Base-by-base conservation (phyloP, 1,139 yeast genomes). In the Barnettozyma hawaiiensis region DNA sequence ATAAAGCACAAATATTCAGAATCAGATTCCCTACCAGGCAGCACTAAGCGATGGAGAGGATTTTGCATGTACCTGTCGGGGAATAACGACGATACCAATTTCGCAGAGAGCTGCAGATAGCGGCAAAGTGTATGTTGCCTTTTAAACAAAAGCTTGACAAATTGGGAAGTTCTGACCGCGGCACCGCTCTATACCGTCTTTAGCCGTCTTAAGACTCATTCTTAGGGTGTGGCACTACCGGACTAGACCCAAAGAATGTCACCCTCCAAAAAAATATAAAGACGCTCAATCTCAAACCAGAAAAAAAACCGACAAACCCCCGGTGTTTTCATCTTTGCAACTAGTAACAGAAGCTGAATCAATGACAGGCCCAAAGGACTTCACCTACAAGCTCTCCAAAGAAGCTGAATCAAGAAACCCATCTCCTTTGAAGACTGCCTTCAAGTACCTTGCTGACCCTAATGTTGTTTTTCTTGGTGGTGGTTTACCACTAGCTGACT, bases 391-490 rank as follows among this genome's bases (percentile, higher is more conserved):
- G 51, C 73, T 86, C 49, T 86, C 96, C 18, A 76, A 67, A 7
- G 97, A 92, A 67, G 79, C 97, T 37, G 73, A 72, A 51, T 67
- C 82, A 20, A 85, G 98, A 67, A 70, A 74, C 45, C 77, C 84
- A 27, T 87, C 97, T 15, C 83, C 87, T 14, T 74, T 92, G 64
- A 92, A 92, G 67, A 69, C 78, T 37, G 95, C 96, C 18, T 85
- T 89, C 71, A 79, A 78, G 61, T 84, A 83, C 68, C 84, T 70
- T 60, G 70, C 71, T 37, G 73, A 77, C 52, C 96, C 96, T 35
- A 78, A 81, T 41, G 72, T 92, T 61, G 80, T 90, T 44, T 89
- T 89, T 59, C 76, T 92, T 49, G 98, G 97, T 43, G 98, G 98
- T 52, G 98, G 98, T 7, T 75, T 92, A 55, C 98, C 98, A 16